These are phyloP conservation scores for Ogataea sp. DNA, from an alignment of 805 yeast species.

Conservation along the genomic window DNA sequence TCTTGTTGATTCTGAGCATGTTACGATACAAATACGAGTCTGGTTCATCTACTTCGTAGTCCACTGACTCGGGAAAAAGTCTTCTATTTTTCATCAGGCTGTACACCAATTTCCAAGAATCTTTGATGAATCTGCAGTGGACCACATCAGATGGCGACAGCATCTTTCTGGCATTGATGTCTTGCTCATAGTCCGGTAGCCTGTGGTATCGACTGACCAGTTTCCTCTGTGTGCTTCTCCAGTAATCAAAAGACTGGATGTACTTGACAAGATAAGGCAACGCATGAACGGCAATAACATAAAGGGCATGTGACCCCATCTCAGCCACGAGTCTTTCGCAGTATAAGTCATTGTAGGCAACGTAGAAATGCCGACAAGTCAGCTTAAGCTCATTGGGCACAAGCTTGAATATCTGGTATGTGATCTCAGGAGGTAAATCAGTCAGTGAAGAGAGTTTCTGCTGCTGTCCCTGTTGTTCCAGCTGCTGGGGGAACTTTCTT, in stretches of 20 bases:
- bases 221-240: slow-evolving; percentile 20
- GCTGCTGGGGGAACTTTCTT: not conserved
- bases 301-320: slow-evolving; percentile 17
- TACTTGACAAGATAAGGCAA: slow-evolving; percentile 20
- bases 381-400: slow-evolving; percentile 22
- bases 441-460: slow-evolving; percentile 6
- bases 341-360: slow-evolving; percentile 41
- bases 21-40: slow-evolving; percentile 34
- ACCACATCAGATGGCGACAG: slow-evolving; percentile 12
- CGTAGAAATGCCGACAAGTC: slow-evolving; percentile 30
- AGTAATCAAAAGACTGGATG: slow-evolving; percentile 27
- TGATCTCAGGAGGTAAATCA: slow-evolving; percentile 24
- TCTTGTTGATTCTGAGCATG: slow-evolving; percentile 39
- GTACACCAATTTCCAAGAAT: slow-evolving; percentile 49
- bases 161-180: slow-evolving; percentile 7
- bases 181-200: slow-evolving; percentile 13
- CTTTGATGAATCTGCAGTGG: slow-evolving; percentile 30
- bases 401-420: slow-evolving; percentile 14
- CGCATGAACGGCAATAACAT: slow-evolving; percentile 15
- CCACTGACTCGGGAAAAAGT: slow-evolving; percentile 38
- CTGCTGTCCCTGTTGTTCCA: not conserved
- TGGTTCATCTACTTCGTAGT: slow-evolving; percentile 38
- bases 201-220: slow-evolving; percentile 16
- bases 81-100: slow-evolving; percentile 43
- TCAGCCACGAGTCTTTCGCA: slow-evolving; percentile 27